phyloP scores from a whole-genome alignment of 495 filamentous ascomycete genomes.

The Alectoria sarmentosa region DNA sequence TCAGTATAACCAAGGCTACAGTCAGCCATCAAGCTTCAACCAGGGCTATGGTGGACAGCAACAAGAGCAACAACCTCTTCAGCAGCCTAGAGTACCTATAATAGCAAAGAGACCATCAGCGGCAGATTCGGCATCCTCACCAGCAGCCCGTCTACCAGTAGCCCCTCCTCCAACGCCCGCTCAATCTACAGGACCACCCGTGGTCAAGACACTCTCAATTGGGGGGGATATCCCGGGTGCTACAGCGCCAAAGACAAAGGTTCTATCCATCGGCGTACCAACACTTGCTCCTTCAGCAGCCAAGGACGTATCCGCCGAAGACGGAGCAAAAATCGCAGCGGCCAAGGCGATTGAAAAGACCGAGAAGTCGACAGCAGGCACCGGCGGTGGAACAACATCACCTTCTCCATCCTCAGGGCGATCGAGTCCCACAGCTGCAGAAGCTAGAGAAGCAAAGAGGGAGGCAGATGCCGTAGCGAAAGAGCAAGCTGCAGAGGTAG shows the following conservation, averaged over 20 bases:
- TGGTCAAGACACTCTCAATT: constrained; percentile 66
- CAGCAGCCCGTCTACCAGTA: constrained; percentile 22
- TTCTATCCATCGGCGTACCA: constrained; percentile 56
- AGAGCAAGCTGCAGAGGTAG: constrained; percentile 82
- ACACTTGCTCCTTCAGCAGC: constrained; percentile 38
- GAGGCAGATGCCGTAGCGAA: constrained; percentile 78
- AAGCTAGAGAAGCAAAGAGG: constrained; percentile 46
- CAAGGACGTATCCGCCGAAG: constrained; percentile 46
- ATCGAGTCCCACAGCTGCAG: constrained; percentile 56
- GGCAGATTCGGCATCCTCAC: constrained; percentile 34
- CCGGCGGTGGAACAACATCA: constrained; percentile 67
- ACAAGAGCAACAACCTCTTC: constrained; percentile 45
- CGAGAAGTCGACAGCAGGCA: constrained; percentile 47
- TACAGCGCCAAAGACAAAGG: constrained; percentile 52
- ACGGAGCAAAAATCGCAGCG: constrained; percentile 65
- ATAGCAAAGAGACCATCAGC: constrained; percentile 57
- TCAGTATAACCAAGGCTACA: constrained; percentile 56
- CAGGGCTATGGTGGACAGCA: constrained; percentile 44
- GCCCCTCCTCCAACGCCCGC: constrained; percentile 25
- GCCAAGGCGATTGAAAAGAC: constrained; percentile 76
- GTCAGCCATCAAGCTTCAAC: constrained; percentile 45
- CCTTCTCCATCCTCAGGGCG: constrained; percentile 72
- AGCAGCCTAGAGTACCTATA: constrained; percentile 54
- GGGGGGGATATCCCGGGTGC: constrained; percentile 42
- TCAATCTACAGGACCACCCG: constrained; percentile 45